phyloP scores from a whole-genome alignment of 2,329 filamentous ascomycete species.

The Mollisia scopiformis region DNA sequence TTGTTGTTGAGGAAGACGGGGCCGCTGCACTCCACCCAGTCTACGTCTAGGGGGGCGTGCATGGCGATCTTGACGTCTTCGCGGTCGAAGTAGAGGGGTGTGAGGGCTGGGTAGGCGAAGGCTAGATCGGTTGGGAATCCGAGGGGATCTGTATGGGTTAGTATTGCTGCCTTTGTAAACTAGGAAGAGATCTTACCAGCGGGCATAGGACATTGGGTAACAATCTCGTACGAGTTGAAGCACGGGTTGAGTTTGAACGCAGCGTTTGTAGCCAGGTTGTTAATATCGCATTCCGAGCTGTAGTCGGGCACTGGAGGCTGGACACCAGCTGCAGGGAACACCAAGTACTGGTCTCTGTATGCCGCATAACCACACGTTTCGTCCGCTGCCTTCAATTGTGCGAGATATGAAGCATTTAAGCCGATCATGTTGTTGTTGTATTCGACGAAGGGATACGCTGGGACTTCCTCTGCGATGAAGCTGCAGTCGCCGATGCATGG shows the following conservation, averaged over 20 bases:
- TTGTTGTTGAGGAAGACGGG: conserved; percentile 43
- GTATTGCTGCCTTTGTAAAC: not conserved
- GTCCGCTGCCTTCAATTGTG: conserved; percentile 43
- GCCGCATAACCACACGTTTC: conserved; percentile 48
- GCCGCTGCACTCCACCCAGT: conserved; percentile 46
- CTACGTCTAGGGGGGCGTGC: conserved; percentile 45
- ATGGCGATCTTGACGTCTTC: conserved; percentile 53
- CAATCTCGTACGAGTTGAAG: conserved; percentile 53
- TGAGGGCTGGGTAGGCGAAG: conserved; percentile 42
- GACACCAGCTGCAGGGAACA: conserved; percentile 41
- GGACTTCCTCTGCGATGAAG: conserved; percentile 32
- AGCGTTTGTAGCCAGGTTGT: conserved; percentile 38
- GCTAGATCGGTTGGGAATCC: conserved; percentile 38
- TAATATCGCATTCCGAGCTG: conserved; percentile 41
- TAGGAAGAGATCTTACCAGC: conserved; percentile 25
- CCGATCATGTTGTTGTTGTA: conserved; percentile 46
- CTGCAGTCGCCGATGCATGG: conserved; percentile 26
- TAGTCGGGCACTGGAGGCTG: conserved; percentile 37
- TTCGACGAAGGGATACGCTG: conserved; percentile 44
- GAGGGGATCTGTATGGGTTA: conserved; percentile 30
- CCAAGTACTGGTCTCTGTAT: conserved; percentile 49
- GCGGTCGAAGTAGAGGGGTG: conserved; percentile 52
- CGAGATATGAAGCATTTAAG: conserved; percentile 47
- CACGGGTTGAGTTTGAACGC: conserved; percentile 43
- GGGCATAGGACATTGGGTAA: conserved; percentile 45